A percentile compares a stretch with the other conserved stretches of the same genome.
phyloP scores from a whole-genome alignment of 164 flowering plant genomes.

The Vitis rotundifolia region DNA sequence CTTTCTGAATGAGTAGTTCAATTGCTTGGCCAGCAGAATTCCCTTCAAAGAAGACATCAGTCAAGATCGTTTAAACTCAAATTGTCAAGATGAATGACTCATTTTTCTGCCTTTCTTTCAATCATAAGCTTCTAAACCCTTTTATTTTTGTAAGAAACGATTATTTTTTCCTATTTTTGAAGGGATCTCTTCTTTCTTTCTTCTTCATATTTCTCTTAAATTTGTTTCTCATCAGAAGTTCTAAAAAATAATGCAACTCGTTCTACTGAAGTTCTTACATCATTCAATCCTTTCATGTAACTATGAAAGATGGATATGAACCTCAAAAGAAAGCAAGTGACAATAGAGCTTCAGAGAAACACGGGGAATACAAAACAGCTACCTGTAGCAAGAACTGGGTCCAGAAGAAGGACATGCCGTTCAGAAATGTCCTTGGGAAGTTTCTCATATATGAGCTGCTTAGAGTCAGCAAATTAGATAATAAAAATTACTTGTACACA shows the following conservation, averaged over 20 bases:
- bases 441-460: constrained; percentile 90
- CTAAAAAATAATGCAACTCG: no score
- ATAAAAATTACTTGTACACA: constrained; percentile 2
- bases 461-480: neutral
- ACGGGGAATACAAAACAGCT: neutral
- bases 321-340: neutral
- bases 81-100: neutral
- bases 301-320: neutral
- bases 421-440: constrained; percentile 92
- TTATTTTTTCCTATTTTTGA: no score
- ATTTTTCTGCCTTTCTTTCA: no score
- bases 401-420: constrained; percentile 90
- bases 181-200: no score
- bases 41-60: constrained; percentile 39
- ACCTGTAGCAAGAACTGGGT: constrained; percentile 99
- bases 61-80: neutral
- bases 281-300: no score
- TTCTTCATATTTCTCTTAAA: no score
- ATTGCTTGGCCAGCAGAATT: constrained; percentile 94
- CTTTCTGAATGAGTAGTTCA: constrained; percentile 85
- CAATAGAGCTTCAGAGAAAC: neutral
- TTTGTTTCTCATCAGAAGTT: no score
- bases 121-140: no score
- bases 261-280: no score
- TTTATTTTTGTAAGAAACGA: neutral